phyloP scores from a whole-genome alignment of 345 rosid species.

The Eucalyptus pauciflora region DNA sequence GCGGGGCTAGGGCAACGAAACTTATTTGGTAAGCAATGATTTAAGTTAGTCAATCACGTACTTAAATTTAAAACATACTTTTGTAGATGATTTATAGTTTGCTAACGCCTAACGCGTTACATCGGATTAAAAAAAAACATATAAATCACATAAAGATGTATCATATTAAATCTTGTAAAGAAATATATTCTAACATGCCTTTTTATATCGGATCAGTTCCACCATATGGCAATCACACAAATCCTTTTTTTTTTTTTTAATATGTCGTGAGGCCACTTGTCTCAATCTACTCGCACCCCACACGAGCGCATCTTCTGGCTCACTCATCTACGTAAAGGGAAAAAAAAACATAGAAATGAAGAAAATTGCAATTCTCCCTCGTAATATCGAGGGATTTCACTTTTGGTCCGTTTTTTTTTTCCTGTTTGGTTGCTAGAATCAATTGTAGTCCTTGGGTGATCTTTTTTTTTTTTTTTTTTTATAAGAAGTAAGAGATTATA shows the following conservation, averaged over 20 bases:
- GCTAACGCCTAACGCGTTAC: neutral
- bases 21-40: neutral
- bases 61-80: neutral
- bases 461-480: neutral
- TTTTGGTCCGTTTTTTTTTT: neutral
- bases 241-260: neutral
- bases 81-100: neutral
- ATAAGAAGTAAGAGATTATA: too few relatives aligned
- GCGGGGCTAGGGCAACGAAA: neutral
- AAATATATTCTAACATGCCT: neutral
- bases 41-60: neutral
- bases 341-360: neutral
- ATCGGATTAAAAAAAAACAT: rapidly evolving
- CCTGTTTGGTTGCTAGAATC: neutral
- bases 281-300: neutral
- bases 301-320: neutral
- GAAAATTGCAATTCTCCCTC: neutral
- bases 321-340: neutral
- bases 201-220: neutral
- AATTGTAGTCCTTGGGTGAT: neutral
- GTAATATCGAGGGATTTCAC: neutral
- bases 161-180: neutral
- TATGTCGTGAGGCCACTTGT: neutral
- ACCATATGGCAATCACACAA: neutral
- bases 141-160: neutral